phyloP scores from a whole-genome alignment of 208 protist genomes.

The Trypanosoma theileri region DNA sequence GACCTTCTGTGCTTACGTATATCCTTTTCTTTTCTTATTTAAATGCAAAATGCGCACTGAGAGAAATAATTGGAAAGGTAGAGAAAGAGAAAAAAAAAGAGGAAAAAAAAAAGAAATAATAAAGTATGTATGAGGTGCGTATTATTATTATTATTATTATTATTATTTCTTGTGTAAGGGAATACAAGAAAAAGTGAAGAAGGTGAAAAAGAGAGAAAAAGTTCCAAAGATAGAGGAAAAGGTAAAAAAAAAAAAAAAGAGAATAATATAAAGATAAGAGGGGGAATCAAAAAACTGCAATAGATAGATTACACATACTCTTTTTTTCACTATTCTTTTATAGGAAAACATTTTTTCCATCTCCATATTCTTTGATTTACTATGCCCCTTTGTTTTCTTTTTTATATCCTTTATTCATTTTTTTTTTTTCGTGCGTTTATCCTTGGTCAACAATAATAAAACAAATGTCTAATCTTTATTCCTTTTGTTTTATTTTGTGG shows the following conservation, averaged over 20 bases:
- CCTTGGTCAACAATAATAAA: too few relatives aligned
- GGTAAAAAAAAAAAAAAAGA: slow-evolving; percentile 1
- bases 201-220: slow-evolving; percentile 18
- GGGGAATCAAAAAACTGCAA: slow-evolving; percentile 7
- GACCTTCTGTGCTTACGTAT: too few relatives aligned
- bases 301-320: neutral
- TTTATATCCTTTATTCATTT: too few relatives aligned
- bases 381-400: too few relatives aligned
- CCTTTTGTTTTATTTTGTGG: too few relatives aligned
- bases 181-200: slow-evolving; percentile 4
- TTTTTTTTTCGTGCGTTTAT: too few relatives aligned
- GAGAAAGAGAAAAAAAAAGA: slow-evolving; percentile 11
- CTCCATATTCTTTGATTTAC: too few relatives aligned
- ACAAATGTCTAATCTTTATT: too few relatives aligned
- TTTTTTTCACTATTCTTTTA: too few relatives aligned
- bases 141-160: slow-evolving; percentile 1
- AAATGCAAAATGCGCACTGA: neutral
- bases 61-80: neutral
- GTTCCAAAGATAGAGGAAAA: neutral
- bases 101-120: neutral
- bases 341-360: too few relatives aligned
- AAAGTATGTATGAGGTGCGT: neutral
- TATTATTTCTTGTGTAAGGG: neutral
- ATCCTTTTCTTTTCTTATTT: too few relatives aligned
- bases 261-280: slow-evolving; percentile 21